Evolutionary conservation across 768 basidiomycete genomes (phyloP), one percentile per base, ranked within the genome.

Genomic region (Podaxis sp.): DNA sequence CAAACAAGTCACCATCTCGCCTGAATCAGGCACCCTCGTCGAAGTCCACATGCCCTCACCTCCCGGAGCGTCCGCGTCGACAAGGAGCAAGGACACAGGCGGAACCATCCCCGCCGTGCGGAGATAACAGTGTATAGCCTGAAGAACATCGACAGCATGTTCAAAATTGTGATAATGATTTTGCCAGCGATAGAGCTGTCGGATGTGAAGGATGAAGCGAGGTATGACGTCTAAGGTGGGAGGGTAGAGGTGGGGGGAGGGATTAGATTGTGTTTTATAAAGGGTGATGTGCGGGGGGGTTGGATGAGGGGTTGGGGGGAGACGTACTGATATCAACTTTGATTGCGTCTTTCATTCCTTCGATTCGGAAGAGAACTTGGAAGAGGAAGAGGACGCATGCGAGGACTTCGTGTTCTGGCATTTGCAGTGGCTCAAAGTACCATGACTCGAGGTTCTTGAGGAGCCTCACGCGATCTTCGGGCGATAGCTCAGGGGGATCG

Each of bases 81-180:
- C 37, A 40, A 87, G 78, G 46, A 95, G 76, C 52, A 88, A 82
- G 1, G 81, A 80, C 7, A 91, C 78, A 1, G 90, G 84, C 2
- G 97, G 97, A 0, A 94, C 91, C 70, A 90, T 82, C 32, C 87
- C 89, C 14, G 91, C 89, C 28, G 85, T 79, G 50, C 81, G 82
- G 25, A 99, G 79, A 75, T 95, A 98, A 21, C 84, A 85, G 68
- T 97, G 93, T 3, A 87, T 85, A 0, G 95, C 95, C 70, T 99
- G 97, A 21, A 98, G 82, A 14, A 98, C 97, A 72, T 99, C 97
- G 46, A 97, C 78, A 0, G 95, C 97, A 74, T 99, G 97, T 63
- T 93, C 87, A 70, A 96, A 98, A 70, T 98, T 99, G 79, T 99
- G 97, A 72, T 99, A 99, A 27, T 90, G 89, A 74, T 98, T 98